phyloP scores from a whole-genome alignment of 225 moss, liverwort and hornwort species.

The Pseudoscleropodium purum region DNA sequence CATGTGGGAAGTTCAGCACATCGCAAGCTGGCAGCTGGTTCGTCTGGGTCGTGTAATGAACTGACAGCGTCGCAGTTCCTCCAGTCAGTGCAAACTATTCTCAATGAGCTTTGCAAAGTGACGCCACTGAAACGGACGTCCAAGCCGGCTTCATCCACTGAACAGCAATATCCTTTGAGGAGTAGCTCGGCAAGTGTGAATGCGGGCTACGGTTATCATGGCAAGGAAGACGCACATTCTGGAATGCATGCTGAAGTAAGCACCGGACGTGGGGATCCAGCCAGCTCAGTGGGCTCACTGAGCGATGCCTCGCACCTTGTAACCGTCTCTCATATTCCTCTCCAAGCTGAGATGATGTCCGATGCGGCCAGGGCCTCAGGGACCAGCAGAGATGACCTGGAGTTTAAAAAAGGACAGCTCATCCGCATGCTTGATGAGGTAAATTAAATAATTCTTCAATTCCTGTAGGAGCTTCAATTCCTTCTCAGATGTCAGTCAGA shows the following conservation, averaged over 20 bases:
- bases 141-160: constrained; percentile 17
- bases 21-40: not conserved
- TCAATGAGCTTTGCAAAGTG: constrained; percentile 56
- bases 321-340: constrained; percentile 33
- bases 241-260: not conserved
- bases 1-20: not conserved
- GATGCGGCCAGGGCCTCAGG: constrained; percentile 19
- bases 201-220: constrained; percentile 5
- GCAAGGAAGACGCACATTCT: constrained; percentile 11
- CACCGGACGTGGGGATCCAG: constrained; percentile 3
- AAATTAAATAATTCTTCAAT: not conserved
- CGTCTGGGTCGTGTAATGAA: constrained; percentile 1
- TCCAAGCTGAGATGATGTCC: constrained; percentile 19
- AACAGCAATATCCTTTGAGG: constrained; percentile 11
- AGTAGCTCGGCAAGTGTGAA: constrained; percentile 22
- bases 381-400: constrained; percentile 41
- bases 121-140: constrained; percentile 18
- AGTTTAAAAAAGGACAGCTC: constrained; percentile 41
- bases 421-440: constrained; percentile 54
- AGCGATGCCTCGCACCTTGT: constrained; percentile 8
- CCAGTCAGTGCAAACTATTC: constrained; percentile 30
- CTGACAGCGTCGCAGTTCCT: constrained; percentile 24
- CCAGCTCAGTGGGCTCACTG: not conserved
- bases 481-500: not conserved
- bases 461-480: not conserved